A percentile compares a stretch with the other conserved stretches of the same genome.
Evolutionary conservation across 495 filamentous ascomycete species (phyloP).

Genomic region (Venustampulla echinocandica): DNA sequence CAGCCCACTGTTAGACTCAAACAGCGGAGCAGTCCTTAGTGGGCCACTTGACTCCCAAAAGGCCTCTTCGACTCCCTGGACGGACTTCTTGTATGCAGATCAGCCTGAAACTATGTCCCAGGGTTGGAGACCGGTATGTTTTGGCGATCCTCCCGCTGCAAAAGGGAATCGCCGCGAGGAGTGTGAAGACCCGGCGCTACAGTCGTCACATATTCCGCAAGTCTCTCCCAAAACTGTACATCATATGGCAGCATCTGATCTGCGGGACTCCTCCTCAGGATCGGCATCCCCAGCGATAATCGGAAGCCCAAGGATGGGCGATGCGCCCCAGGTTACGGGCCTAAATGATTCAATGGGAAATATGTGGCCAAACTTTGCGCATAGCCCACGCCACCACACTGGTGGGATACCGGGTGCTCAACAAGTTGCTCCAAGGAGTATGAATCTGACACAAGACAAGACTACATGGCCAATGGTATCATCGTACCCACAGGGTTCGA

Average conservation of each 20-base stretch:
- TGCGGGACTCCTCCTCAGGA: neutral
- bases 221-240: neutral
- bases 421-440: too few relatives aligned
- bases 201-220: neutral
- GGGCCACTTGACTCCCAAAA: neutral
- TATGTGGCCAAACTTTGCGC: neutral
- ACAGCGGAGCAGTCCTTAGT: neutral
- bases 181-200: neutral
- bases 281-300: neutral
- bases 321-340: neutral
- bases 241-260: neutral
- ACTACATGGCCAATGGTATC: too few relatives aligned
- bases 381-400: too few relatives aligned
- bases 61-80: neutral
- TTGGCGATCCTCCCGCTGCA: neutral
- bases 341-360: neutral
- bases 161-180: neutral
- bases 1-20: neutral
- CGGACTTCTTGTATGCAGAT: neutral
- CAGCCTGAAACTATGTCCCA: neutral
- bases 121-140: neutral
- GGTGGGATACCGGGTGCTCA: too few relatives aligned
- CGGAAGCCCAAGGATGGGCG: neutral
- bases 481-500: too few relatives aligned
- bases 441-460: too few relatives aligned